A percentile compares a stretch with the other conserved stretches of the same genome.
Evolutionary conservation across 1,139 yeast genomes (phyloP).

Genomic region (Geotrichum carabidarum): DNA sequence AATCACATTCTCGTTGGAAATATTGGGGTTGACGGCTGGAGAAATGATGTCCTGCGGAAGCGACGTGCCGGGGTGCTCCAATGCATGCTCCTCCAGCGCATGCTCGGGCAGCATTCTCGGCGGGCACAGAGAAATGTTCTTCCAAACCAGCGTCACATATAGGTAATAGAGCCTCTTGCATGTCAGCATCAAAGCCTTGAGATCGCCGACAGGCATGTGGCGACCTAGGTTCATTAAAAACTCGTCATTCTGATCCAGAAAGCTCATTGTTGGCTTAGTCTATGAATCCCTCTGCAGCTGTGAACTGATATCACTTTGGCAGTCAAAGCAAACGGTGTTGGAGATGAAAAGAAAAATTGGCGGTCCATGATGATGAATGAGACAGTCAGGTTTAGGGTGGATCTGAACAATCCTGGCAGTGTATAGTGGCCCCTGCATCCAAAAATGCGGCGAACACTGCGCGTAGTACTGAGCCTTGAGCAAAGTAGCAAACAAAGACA

Average conservation of each 20-base stretch:
- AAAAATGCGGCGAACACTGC: too few relatives aligned
- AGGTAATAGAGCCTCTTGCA: slow-evolving; percentile 15
- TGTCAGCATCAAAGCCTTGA: slow-evolving; percentile 14
- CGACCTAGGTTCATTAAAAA: slow-evolving; percentile 14
- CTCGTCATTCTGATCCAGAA: slow-evolving; percentile 17
- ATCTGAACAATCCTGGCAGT: too few relatives aligned
- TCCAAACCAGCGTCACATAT: slow-evolving; percentile 17
- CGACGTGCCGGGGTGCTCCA: slow-evolving; percentile 18
- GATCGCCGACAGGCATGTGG: slow-evolving; percentile 15
- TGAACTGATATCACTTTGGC: background rate
- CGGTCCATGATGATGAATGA: background rate
- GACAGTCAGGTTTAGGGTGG: slow-evolving; percentile 6
- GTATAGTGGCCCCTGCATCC: too few relatives aligned
- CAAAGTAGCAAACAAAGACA: too few relatives aligned
- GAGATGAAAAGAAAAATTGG: background rate
- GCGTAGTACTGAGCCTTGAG: too few relatives aligned
- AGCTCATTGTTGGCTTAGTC: slow-evolving; percentile 7
- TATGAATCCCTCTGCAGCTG: background rate
- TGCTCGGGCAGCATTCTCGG: slow-evolving; percentile 18
- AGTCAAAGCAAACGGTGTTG: background rate
- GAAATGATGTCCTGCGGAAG: slow-evolving; percentile 19
- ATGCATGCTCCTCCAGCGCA: slow-evolving; percentile 18
- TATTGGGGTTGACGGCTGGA: slow-evolving; percentile 17
- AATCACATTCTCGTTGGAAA: slow-evolving; percentile 9
- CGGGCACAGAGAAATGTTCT: slow-evolving; percentile 15